Base-by-base conservation (phyloP, 495 filamentous ascomycete species). In the Hypoxylon fuscum region DNA sequence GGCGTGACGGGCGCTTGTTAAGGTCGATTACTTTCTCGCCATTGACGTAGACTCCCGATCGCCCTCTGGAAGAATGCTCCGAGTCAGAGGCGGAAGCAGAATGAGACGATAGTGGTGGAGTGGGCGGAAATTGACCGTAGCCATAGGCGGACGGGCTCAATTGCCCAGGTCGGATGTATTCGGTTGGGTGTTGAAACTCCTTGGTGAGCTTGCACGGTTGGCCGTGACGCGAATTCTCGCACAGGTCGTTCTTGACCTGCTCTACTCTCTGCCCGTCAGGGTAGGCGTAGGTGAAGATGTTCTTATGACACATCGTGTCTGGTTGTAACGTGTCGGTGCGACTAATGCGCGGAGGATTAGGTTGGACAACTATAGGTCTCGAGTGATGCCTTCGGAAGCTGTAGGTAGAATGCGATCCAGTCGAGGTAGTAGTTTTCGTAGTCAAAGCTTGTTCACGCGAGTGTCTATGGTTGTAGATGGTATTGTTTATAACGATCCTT, bases 281-380 rank as follows among this genome's bases (percentile, higher is more conserved):
- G 46, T 64, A 68, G 23, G 61, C 57, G 21, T 68, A 64, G 37
- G 57, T 48, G 37, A 67, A 76, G 37, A 77, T 59, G 21, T 74
- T 74, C 64, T 73, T 74, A 50, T 74, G 59, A 49, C 78, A 81
- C 78, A 81, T 81, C 35, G 67, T 76, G 71, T 47, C 64, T 59
- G 64, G 37, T 51, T 55, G 44, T 46, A 57, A 64, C n/a, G 62
- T 71, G 55, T 69, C n/a, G 27, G 38, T 52, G 57, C 46, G 55
- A 44, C 59, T 63, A 49, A 41, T 63, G 63, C 47, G 62, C 55
- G 63, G 67, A 53, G 56, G 69, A 21, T 67, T 62, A 29, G 47
- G 62, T 68, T 70, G 50, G 25, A 66, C 44, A 37, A 72, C 41
- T 32, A 37, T 46, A 41, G 59, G 60, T 38, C 48, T 47, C 22